phyloP scores from a whole-genome alignment of 2,329 filamentous ascomycete species.

The Alternaria longipes region DNA sequence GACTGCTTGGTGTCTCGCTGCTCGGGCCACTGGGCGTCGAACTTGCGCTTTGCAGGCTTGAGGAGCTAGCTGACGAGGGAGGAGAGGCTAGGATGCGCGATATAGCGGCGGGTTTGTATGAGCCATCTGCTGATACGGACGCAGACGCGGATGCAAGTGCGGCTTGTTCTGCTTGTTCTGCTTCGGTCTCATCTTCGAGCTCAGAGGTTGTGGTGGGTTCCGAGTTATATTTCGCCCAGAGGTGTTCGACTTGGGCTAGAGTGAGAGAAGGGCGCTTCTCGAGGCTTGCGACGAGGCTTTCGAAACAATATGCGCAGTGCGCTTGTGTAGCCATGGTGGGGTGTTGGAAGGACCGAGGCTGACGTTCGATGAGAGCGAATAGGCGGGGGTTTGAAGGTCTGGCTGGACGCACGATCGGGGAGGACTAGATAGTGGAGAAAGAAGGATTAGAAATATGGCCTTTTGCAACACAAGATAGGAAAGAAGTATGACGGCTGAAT shows the following conservation, averaged over 20 bases:
- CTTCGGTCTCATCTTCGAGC: conserved; percentile 11
- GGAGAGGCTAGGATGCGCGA: conserved; percentile 56
- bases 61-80: conserved; percentile 55
- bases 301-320: conserved; percentile 95
- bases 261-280: conserved; percentile 72
- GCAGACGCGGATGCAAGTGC: conserved; percentile 6
- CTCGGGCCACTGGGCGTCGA: conserved; percentile 57
- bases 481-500: conserved; percentile 18
- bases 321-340: conserved; percentile 78
- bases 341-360: conserved; percentile 3
- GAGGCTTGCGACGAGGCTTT: conserved; percentile 79
- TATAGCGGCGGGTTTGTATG: conserved; percentile 54
- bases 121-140: conserved; percentile 33
- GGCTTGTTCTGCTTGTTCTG: conserved; percentile 9
- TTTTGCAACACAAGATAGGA: neutral
- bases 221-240: conserved; percentile 67
- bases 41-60: conserved; percentile 58
- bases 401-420: conserved; percentile 2
- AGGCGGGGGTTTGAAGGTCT: neutral
- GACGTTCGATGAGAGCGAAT: neutral
- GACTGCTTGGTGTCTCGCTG: conserved; percentile 51
- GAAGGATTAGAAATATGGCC: neutral
- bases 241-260: conserved; percentile 74
- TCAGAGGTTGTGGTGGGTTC: conserved; percentile 25
- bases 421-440: neutral